Evolutionary conservation across 2,329 filamentous ascomycete genomes (phyloP).

Genomic region (Pyricularia pennisetigena): DNA sequence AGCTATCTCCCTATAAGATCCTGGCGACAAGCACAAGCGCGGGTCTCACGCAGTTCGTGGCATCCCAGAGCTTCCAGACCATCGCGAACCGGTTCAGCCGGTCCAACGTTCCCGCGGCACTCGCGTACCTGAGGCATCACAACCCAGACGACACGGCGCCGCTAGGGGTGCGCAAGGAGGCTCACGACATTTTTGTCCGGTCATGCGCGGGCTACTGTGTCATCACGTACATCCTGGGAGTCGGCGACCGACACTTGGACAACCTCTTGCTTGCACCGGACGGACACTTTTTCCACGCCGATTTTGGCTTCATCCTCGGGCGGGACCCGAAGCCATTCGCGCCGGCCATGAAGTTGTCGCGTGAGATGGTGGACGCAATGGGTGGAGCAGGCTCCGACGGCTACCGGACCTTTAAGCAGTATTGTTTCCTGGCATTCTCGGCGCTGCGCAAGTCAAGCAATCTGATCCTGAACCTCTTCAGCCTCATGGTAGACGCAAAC

Average conservation of each 20-base stretch:
- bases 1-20: conserved; percentile 91
- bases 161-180: conserved; percentile 80
- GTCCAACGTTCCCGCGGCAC: conserved; percentile 62
- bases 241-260: conserved; percentile 91
- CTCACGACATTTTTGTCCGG: conserved; percentile 90
- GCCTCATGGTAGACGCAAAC: conserved; percentile 93
- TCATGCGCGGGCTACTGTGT: conserved; percentile 97
- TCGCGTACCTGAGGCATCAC: conserved; percentile 79
- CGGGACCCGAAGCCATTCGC: conserved; percentile 96
- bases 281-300: conserved; percentile 94
- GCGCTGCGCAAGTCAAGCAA: conserved; percentile 84
- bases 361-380: conserved; percentile 99
- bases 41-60: conserved; percentile 88
- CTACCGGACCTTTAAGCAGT: conserved; percentile 85
- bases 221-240: conserved; percentile 93
- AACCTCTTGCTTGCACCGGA: conserved; percentile 86
- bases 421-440: conserved; percentile 91
- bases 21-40: conserved; percentile 84
- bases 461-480: conserved; percentile 89
- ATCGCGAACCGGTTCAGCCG: conserved; percentile 83
- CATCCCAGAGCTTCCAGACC: conserved; percentile 72
- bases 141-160: conserved; percentile 79
- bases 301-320: conserved; percentile 96
- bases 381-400: conserved; percentile 73
- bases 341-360: conserved; percentile 91